Conservation (phyloP, 441 rosid species). For the Lepidium campestre region DNA sequence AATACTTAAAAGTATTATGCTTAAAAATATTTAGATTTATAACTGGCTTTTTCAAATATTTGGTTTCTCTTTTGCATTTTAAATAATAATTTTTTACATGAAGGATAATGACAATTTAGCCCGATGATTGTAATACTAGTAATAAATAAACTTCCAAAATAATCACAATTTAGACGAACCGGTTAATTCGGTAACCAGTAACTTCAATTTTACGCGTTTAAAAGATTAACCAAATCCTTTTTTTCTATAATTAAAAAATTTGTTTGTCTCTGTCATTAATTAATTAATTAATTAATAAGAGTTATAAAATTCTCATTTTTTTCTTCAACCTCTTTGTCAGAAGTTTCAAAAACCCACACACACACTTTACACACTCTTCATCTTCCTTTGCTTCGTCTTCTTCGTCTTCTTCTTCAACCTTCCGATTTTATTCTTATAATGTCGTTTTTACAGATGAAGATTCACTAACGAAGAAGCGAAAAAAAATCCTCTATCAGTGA, state of each 20-base stretch:
- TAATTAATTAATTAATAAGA: background rate
- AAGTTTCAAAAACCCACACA: constrained; percentile 19
- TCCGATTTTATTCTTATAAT: background rate
- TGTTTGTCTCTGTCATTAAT: background rate
- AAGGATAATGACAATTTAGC: too few relatives aligned
- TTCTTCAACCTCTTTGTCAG: constrained; percentile 8
- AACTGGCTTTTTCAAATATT: too few relatives aligned
- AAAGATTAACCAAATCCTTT: background rate
- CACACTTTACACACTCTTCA: constrained; percentile 26
- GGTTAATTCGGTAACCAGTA: constrained; percentile 8
- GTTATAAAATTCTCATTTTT: background rate
- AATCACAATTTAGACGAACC: background rate
- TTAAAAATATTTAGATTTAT: too few relatives aligned
- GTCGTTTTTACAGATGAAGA: background rate
- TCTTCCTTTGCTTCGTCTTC: constrained; percentile 2
- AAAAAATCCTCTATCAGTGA: background rate
- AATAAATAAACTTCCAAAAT: background rate
- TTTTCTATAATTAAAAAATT: too few relatives aligned
- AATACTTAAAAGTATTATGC: too few relatives aligned
- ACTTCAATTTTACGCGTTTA: background rate
- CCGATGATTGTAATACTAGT: too few relatives aligned
- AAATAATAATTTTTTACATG: too few relatives aligned
- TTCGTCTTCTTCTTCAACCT: background rate
- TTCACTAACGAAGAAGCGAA: background rate
- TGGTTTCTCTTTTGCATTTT: too few relatives aligned